Evolutionary conservation across 805 yeast species (phyloP), one percentile per base, ranked within the genome.

Genomic region (Saccharomycopsis vini): DNA sequence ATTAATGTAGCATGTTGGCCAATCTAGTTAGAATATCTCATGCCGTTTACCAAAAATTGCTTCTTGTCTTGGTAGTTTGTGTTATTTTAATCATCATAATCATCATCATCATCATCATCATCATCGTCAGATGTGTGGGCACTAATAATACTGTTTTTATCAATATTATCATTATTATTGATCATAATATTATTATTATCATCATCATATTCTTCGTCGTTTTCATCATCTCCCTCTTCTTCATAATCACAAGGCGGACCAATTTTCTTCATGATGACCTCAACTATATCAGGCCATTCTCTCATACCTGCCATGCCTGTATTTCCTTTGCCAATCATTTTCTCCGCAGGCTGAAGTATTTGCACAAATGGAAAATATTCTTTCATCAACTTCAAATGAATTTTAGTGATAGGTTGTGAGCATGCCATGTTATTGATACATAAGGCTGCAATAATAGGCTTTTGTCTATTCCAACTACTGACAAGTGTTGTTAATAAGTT

Each of bases 281-380:
- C 87, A 7, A 81, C 90, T 47, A 84, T 76, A 55, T 82, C 90
- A 55, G 77, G 77, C 85, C 88, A 83, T 57, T 83, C 92, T 70
- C 87, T 73, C 94, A 84, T 84, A 30, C 92, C 94, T 33, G 92
- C 92, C 89, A 84, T 81, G 15, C 92, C 90, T 48, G 83, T 81
- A 5, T 29, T 29, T 55, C 92, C 94, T 64, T 86, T 83, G 15
- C 62, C 82, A 64, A 66, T 69, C 52, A 84, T 88, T 57, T 84
- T 84, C 54, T 84, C 92, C 21, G 81, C 84, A 0, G 94, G 94
- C 56, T 76, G 80, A 54, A 84, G 62, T 16, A 84, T 71, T 47
- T 80, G 84, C 40, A 82, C 71, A 72, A 76, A 80, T 5, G 87
- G 85, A 66, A 80, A 79, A 53, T 81, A 88, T 52, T 83, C 90